Base-by-base conservation (phyloP, 1,139 yeast species). In the Pichia sp. region DNA sequence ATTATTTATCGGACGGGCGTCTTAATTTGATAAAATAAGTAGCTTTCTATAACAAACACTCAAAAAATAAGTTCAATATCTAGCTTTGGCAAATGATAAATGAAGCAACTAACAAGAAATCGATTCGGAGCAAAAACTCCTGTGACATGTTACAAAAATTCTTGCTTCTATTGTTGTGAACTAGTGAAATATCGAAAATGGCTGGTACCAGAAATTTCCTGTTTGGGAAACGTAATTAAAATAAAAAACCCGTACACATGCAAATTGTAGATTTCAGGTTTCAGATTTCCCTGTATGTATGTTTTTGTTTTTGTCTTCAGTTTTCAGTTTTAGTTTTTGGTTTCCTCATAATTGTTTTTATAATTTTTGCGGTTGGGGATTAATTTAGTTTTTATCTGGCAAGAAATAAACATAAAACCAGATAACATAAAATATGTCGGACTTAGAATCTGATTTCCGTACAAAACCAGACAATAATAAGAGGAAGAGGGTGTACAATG, bases 121-220 rank as follows among this genome's bases (percentile, higher is more conserved):
- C 4, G 25, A 22, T 3, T 22, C 4, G 25, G 25, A 22, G 25
- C 4, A 22, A 22, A 22, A 3, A 22, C 25, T 22, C 3, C 25
- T 22, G 25, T 22, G 25, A 22, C 4, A 22, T 22, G 25, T 22
- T 4, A 22, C 25, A 4, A 22, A 22, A 3, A 22, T n/a, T 8
- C 22, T n/a, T 34, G 19, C 7, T 34, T n/a, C 38, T 34, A 34
- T n/a, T n/a, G 22, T 34, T 8, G 11, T n/a, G 6, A 34, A 18
- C 38, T 14, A 28, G 39, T 29, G 33, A 16, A 18, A 33, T 31
- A 29, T 16, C 6, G 33, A 30, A 41, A 44, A 48, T 50, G 53
- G 55, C 55, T 53, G 55, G 55, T 53, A 33, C 2, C 9, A 14
- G 5, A 18, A 38, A 38, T 46, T 48, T 19, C 55, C 52, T 31